Evolutionary conservation across 78 protist species (phyloP), one percentile per base, ranked within the genome.

Genomic region (Dictyostelium brefeldianum): DNA sequence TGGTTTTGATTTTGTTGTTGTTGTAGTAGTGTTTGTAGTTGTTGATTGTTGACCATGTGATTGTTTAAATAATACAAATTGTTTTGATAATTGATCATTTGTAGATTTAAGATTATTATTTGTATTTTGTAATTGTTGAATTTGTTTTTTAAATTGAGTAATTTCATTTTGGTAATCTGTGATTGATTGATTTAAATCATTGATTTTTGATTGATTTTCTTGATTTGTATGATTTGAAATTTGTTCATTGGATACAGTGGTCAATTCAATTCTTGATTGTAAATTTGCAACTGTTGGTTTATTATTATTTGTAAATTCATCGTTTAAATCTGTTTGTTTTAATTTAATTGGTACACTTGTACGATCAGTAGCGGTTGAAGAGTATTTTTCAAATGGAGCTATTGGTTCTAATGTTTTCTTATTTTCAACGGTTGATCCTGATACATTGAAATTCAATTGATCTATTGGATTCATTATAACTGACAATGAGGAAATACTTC

Each of bases 301-400:
- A 73, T 22, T 62, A 56, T 36, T 43, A 54, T 12, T 15, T 18
- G 20, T 14, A 3, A 25, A 8, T 27, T 54, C 18, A 54, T 54
- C 47, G 2, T 36, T 36, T 36, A 36, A 36, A 51, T 47, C 59
- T 12, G 14, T n/a, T 50, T 77, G 67, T 36, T 78, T 78, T 78
- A 78, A 56, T 78, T 78, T 78, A 27, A 78, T n/a, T 78, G 83
- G 83, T 14, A 54, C 59, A 43, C 47, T 75, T 20, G 81, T 46
- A 27, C 65, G 54, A 6, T 43, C 64, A 8, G 18, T 50, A 7
- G 22, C 25, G 36, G 48, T 69, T 25, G 80, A 43, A 51, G 78
- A 43, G 31, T 74, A 87, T 50, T 87, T 87, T 54, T 87, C 93
- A 5, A 87, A 87, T n/a, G 93, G 85, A 59, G 64, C 78, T 0